Evolutionary conservation across 2,329 filamentous ascomycete genomes (phyloP).

Genomic region (Dothideomycetes sp.): DNA sequence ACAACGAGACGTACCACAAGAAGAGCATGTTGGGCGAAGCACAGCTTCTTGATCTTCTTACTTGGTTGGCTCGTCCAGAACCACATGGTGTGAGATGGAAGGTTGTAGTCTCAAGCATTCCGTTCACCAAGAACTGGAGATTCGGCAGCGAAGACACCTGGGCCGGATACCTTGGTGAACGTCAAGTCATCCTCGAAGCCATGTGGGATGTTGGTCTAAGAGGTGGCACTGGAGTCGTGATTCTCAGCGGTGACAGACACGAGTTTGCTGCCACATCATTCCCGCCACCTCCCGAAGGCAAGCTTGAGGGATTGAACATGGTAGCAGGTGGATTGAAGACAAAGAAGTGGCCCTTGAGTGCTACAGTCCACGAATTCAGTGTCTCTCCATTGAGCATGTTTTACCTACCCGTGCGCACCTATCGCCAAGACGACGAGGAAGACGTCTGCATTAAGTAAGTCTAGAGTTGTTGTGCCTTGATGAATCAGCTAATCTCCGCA

Average conservation of each 20-base stretch:
- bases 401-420: slow-evolving; percentile 75
- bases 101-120: slow-evolving; percentile 78
- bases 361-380: slow-evolving; percentile 79
- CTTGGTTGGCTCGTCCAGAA: slow-evolving; percentile 63
- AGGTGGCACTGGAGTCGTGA: slow-evolving; percentile 64
- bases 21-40: slow-evolving; percentile 81
- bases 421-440: slow-evolving; percentile 67
- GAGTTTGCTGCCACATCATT: slow-evolving; percentile 87
- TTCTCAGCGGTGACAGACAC: slow-evolving; percentile 88
- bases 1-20: slow-evolving; percentile 12
- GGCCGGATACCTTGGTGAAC: slow-evolving; percentile 81
- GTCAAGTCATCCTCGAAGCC: slow-evolving; percentile 67
- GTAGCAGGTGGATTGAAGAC: slow-evolving; percentile 10
- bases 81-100: slow-evolving; percentile 82
- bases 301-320: slow-evolving; percentile 16
- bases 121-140: slow-evolving; percentile 96
- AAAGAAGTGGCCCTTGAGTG: slow-evolving; percentile 46
- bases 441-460: slow-evolving; percentile 77
- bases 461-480: not conserved
- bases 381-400: slow-evolving; percentile 90
- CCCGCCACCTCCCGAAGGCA: slow-evolving; percentile 45
- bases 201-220: slow-evolving; percentile 76
- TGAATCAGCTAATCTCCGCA: not conserved
- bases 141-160: slow-evolving; percentile 84
- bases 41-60: slow-evolving; percentile 69